These are phyloP conservation scores for Aquanectria penicillioides DNA, from an alignment of 2,329 filamentous ascomycete genomes.

Conservation along the genomic window DNA sequence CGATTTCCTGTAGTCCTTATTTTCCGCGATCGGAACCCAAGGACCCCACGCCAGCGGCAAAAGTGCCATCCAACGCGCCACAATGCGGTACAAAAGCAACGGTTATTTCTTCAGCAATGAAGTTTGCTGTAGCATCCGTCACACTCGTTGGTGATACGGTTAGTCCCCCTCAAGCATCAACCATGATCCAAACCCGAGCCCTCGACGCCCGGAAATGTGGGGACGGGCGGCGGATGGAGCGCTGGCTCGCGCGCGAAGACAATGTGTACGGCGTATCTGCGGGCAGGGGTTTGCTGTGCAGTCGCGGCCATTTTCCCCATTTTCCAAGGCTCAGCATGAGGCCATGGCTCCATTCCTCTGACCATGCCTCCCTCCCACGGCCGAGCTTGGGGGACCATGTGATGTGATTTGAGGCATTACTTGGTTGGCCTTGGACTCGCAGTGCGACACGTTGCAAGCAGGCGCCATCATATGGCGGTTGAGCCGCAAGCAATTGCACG, in stretches of 20 bases:
- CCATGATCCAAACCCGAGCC: slow-evolving; percentile 5
- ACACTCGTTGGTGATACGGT: slow-evolving; percentile 10
- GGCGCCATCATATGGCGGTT: slow-evolving; percentile 9
- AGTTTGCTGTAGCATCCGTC: slow-evolving; percentile 5
- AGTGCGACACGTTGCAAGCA: slow-evolving; percentile 17
- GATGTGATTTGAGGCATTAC: slow-evolving; percentile 25
- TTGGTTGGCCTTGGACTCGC: slow-evolving; percentile 7
- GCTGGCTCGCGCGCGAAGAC: slow-evolving; percentile 12
- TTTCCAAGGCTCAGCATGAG: slow-evolving; percentile 29
- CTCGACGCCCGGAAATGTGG: slow-evolving; percentile 17
- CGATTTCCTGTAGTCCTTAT: neutral
- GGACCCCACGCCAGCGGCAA: neutral
- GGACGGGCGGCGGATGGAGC: neutral
- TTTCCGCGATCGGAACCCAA: neutral
- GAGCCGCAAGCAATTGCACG: neutral
- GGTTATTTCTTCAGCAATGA: neutral
- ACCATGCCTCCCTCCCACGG: slow-evolving; percentile 25
- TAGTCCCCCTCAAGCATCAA: slow-evolving; percentile 2
- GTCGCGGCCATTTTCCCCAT: slow-evolving; percentile 29
- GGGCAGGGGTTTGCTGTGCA: slow-evolving; percentile 32
- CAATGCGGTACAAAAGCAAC: slow-evolving; percentile 12
- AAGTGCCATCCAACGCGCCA: slow-evolving; percentile 1
- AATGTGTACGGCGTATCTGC: slow-evolving; percentile 14
- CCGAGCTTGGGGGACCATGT: slow-evolving; percentile 28
- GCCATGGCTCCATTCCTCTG: slow-evolving; percentile 32